Evolutionary conservation across 2,329 filamentous ascomycete genomes (phyloP).

Genomic region (Beauveria pseudobassiana): DNA sequence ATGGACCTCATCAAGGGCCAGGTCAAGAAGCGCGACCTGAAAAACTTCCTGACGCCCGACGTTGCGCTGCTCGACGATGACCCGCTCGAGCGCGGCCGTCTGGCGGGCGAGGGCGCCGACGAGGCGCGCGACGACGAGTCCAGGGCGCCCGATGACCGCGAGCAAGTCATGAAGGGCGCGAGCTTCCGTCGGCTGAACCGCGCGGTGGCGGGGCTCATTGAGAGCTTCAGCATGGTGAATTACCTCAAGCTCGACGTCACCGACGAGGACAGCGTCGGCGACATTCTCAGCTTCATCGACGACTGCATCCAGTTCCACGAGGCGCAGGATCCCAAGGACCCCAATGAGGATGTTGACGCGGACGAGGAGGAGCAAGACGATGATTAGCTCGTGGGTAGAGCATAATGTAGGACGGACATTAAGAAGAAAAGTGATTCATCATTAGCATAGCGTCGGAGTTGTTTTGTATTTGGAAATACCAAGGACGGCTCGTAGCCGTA

Average conservation of each 20-base stretch:
- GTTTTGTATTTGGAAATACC: slow-evolving; percentile 14
- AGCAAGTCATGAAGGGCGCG: slow-evolving; percentile 68
- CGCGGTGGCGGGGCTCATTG: slow-evolving; percentile 84
- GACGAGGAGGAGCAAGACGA: slow-evolving; percentile 33
- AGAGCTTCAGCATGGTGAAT: slow-evolving; percentile 97
- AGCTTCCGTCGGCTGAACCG: slow-evolving; percentile 79
- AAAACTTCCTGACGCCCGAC: slow-evolving; percentile 85
- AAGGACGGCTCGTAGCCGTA: background rate
- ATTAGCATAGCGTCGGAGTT: slow-evolving; percentile 39
- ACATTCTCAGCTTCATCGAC: slow-evolving; percentile 84
- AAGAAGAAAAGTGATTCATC: slow-evolving; percentile 1
- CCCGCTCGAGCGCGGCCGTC: slow-evolving; percentile 44
- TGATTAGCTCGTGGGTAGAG: slow-evolving; percentile 11
- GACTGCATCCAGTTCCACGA: slow-evolving; percentile 92
- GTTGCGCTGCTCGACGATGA: slow-evolving; percentile 75
- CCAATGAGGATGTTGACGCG: slow-evolving; percentile 50
- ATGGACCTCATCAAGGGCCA: slow-evolving; percentile 95
- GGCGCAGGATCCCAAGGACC: slow-evolving; percentile 83
- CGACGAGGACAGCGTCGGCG: slow-evolving; percentile 83
- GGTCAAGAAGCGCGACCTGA: slow-evolving; percentile 78
- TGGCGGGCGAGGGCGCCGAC: slow-evolving; percentile 20
- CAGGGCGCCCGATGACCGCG: slow-evolving; percentile 56
- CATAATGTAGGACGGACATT: background rate
- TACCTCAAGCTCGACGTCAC: slow-evolving; percentile 86
- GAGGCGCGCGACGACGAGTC: slow-evolving; percentile 44